Conservation (phyloP, 148 eudicot genomes). For the Polygonum maritimum region DNA sequence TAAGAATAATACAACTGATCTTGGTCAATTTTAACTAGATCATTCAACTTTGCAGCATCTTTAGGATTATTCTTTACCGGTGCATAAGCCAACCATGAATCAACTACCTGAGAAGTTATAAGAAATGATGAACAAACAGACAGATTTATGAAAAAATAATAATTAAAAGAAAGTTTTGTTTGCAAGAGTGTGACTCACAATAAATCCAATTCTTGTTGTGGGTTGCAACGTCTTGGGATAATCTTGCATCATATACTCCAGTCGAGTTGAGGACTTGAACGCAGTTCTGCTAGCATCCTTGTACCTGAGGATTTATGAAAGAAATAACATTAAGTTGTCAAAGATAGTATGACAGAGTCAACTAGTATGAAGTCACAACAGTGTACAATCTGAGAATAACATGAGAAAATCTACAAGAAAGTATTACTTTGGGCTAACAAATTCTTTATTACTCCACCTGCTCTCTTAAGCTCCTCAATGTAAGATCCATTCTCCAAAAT, state of each 20-base stretch:
- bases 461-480: slow-evolving; percentile 76
- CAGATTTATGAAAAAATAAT: background rate
- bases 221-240: slow-evolving; percentile 94
- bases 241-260: slow-evolving; percentile 99
- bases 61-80: slow-evolving; percentile 98
- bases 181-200: slow-evolving; percentile 34
- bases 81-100: slow-evolving; percentile 96
- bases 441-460: slow-evolving; percentile 89
- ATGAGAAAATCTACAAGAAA: background rate
- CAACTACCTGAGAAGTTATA: slow-evolving; percentile 49
- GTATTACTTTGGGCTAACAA: slow-evolving; percentile 87
- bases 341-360: background rate
- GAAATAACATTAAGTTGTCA: background rate
- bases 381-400: background rate
- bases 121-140: background rate
- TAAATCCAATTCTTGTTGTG: slow-evolving; percentile 90
- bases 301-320: slow-evolving; percentile 38
- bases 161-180: background rate
- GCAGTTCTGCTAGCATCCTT: slow-evolving; percentile 77
- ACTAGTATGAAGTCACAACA: background rate
- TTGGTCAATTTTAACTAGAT: background rate
- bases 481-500: slow-evolving; percentile 87
- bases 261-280: slow-evolving; percentile 87
- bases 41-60: slow-evolving; percentile 87
- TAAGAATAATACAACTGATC: background rate